These are phyloP conservation scores for Syzygium aromaticum DNA, from an alignment of 345 rosid species.

Conservation along the genomic window DNA sequence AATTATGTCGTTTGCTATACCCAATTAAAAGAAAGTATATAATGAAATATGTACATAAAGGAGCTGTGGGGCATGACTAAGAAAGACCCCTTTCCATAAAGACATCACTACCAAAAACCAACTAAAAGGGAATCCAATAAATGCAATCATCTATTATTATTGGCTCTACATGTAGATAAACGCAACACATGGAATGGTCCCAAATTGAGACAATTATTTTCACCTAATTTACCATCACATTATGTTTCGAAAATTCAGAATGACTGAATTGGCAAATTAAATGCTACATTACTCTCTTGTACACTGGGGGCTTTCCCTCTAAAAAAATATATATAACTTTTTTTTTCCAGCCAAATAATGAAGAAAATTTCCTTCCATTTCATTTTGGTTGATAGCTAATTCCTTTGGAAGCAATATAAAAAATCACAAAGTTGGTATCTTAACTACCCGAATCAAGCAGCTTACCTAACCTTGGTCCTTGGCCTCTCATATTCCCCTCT, in stretches of 20 bases:
- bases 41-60: background rate
- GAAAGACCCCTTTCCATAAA: background rate
- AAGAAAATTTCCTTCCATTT: background rate
- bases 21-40: background rate
- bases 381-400: background rate
- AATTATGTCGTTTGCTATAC: background rate
- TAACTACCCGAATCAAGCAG: constrained; percentile 5
- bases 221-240: background rate
- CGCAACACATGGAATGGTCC: background rate
- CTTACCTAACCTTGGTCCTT: constrained; percentile 1
- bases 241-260: background rate
- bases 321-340: background rate
- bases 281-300: background rate
- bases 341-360: background rate
- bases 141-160: background rate
- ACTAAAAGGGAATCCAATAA: constrained; percentile 1
- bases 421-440: constrained; percentile 3
- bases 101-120: background rate
- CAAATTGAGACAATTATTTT: background rate
- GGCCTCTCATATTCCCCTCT: background rate
- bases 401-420: background rate
- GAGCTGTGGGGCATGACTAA: background rate
- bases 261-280: background rate
- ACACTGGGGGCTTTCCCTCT: too few relatives aligned
- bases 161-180: background rate